A percentile compares a stretch with the other conserved stretches of the same genome.
Conservation (phyloP, 1,284 basidiomycete genomes). For the Ustilago xerochloae region DNA sequence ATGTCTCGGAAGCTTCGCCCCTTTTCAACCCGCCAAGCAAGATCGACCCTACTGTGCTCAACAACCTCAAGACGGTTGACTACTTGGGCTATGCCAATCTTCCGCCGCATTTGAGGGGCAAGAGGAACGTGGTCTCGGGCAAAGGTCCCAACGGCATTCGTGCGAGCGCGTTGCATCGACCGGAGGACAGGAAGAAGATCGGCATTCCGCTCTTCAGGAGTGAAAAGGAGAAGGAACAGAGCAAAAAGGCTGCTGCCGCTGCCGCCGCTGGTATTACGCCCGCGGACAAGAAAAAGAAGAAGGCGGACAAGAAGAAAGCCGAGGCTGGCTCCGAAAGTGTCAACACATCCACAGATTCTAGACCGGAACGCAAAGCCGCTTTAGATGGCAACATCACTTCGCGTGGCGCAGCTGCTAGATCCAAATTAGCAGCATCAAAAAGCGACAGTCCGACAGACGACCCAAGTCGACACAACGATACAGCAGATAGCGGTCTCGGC, state of each 20-base stretch:
- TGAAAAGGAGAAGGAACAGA: conserved; percentile 73
- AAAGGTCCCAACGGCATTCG: conserved; percentile 50
- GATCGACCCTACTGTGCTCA: conserved; percentile 82
- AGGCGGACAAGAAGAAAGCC: conserved; percentile 29
- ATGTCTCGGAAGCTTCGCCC: conserved; percentile 68
- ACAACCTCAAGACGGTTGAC: conserved; percentile 84
- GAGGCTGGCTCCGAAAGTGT: conserved; percentile 28
- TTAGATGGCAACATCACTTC: conserved; percentile 1
- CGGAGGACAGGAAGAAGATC: conserved; percentile 62
- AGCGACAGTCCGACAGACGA: conserved; percentile 9
- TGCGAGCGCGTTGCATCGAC: conserved; percentile 44
- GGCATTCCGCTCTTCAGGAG: conserved; percentile 81
- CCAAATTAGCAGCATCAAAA: conserved; percentile 10
- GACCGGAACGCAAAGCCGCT: conserved; percentile 8
- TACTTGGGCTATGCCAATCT: conserved; percentile 86
- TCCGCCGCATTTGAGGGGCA: conserved; percentile 83
- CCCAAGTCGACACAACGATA: not conserved
- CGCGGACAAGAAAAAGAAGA: conserved; percentile 46
- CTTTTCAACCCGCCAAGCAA: conserved; percentile 76
- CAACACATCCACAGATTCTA: conserved; percentile 18
- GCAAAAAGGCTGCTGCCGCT: conserved; percentile 58
- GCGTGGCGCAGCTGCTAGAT: not conserved
- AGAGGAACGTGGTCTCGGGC: conserved; percentile 79
- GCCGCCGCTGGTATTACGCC: conserved; percentile 26
- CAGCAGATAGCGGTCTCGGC: not conserved